Evolutionary conservation across 2,329 filamentous ascomycete species (phyloP).

Genomic region (Penicillium sp.): DNA sequence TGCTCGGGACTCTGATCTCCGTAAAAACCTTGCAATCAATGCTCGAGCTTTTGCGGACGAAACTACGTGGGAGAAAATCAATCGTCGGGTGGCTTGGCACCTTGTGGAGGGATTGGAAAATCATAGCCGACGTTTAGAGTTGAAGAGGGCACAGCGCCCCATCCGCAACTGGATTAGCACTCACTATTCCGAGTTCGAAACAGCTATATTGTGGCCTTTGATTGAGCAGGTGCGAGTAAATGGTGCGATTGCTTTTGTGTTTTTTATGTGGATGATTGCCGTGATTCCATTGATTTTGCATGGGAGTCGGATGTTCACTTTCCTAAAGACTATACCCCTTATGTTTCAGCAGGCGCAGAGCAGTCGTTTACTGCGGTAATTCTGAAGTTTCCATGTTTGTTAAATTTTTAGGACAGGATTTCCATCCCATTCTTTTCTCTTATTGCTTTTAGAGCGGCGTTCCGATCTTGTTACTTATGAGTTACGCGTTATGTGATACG

Average conservation of each 20-base stretch:
- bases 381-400: background rate
- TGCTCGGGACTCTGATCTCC: slow-evolving; percentile 42
- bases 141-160: slow-evolving; percentile 9
- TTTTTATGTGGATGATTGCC: slow-evolving; percentile 35
- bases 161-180: slow-evolving; percentile 22
- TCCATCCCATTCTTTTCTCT: background rate
- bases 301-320: slow-evolving; percentile 24
- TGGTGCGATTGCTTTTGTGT: slow-evolving; percentile 30
- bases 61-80: slow-evolving; percentile 68
- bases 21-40: slow-evolving; percentile 44
- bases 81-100: slow-evolving; percentile 64
- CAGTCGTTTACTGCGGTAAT: slow-evolving; percentile 12
- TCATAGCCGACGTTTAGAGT: slow-evolving; percentile 17
- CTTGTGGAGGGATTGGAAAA: slow-evolving; percentile 49
- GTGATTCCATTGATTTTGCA: slow-evolving; percentile 35
- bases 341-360: slow-evolving; percentile 15
- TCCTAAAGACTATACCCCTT: slow-evolving; percentile 14
- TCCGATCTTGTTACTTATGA: background rate
- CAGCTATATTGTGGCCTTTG: slow-evolving; percentile 15
- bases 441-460: background rate
- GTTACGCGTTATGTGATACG: slow-evolving; percentile 5
- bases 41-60: slow-evolving; percentile 57
- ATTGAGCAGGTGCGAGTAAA: slow-evolving; percentile 26
- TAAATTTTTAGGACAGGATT: background rate
- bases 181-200: slow-evolving; percentile 17